Percentiles rank a stretch among this genome's conserved stretches.
Conservation (phyloP, 306 rosid species). For the Gillenia trifoliata region DNA sequence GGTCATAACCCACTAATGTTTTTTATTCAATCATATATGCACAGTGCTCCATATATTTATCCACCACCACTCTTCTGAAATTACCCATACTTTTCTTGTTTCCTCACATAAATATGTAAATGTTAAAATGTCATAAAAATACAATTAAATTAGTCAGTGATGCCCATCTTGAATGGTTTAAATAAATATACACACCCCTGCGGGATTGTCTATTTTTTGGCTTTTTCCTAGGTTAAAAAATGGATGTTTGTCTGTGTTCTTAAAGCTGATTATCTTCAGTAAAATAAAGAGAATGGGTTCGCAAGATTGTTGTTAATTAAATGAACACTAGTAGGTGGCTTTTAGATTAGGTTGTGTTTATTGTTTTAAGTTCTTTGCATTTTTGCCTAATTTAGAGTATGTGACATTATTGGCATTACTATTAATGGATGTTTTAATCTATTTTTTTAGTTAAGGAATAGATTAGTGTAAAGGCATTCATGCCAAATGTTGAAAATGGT, state of each 20-base stretch:
- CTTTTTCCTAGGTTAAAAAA: slow-evolving; percentile 10
- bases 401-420: background rate
- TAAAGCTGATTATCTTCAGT: background rate
- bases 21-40: slow-evolving; percentile 62
- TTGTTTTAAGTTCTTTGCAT: background rate
- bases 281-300: background rate
- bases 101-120: background rate
- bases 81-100: slow-evolving; percentile 31
- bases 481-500: background rate
- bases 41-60: slow-evolving; percentile 40
- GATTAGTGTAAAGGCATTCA: background rate
- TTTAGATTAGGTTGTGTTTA: background rate
- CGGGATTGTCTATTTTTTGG: slow-evolving; percentile 25
- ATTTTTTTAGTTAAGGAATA: background rate
- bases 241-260: slow-evolving; percentile 10
- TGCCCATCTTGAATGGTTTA: slow-evolving; percentile 16
- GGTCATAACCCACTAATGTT: slow-evolving; percentile 48
- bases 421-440: background rate
- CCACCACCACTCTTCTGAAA: slow-evolving; percentile 9
- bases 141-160: background rate
- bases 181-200: slow-evolving; percentile 17
- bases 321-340: background rate
- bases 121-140: background rate
- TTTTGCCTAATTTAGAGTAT: background rate
- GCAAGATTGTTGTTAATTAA: background rate